phyloP scores from a whole-genome alignment of 2,329 filamentous ascomycete genomes.

The Colletotrichum melonis region DNA sequence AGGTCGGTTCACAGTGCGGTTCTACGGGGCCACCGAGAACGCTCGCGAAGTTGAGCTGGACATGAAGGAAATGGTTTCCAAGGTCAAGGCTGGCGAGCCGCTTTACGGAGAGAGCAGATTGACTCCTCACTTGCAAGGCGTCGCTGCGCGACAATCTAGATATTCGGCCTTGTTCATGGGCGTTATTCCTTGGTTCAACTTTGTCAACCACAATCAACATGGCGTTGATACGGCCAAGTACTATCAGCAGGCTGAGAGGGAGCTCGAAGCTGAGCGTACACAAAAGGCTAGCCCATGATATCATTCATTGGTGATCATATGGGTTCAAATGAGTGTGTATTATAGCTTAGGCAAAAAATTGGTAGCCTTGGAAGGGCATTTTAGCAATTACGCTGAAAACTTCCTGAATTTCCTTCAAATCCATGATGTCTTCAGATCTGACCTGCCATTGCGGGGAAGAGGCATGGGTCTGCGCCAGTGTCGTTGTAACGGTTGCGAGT shows the following conservation, averaged over 20 bases:
- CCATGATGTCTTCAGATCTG: neutral
- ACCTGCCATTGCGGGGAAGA: neutral
- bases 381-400: neutral
- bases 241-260: constrained; percentile 93
- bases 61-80: constrained; percentile 97
- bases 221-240: constrained; percentile 99
- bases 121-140: constrained; percentile 91
- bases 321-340: neutral
- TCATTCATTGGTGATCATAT: neutral
- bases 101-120: constrained; percentile 86
- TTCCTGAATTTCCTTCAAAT: neutral
- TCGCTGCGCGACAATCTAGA: constrained; percentile 90
- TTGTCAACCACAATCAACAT: constrained; percentile 96
- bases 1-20: constrained; percentile 73
- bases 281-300: constrained; percentile 16
- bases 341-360: neutral
- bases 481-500: neutral
- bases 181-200: constrained; percentile 95
- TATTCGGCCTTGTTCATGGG: constrained; percentile 88
- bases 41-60: constrained; percentile 92
- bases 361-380: neutral
- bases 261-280: constrained; percentile 80
- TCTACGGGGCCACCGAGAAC: constrained; percentile 96
- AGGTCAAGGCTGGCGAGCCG: constrained; percentile 91
- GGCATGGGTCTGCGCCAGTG: neutral